Evolutionary conservation across 108 stramenopile species (phyloP).

Genomic region (Mediolabrus comicus): DNA sequence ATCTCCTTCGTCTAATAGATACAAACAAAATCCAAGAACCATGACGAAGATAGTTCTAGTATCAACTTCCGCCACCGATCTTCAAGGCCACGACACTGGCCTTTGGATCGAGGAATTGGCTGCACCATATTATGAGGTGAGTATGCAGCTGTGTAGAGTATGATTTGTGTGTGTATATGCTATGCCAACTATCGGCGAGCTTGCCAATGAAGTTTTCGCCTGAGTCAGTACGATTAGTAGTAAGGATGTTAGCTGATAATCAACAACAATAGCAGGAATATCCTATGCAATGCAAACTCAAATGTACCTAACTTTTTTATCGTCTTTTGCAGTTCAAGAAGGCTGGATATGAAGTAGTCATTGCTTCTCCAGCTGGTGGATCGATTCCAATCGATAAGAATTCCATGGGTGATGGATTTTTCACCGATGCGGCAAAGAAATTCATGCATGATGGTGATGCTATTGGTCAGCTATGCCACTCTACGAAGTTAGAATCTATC

Average conservation of each 20-base stretch:
- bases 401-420: constrained; percentile 50
- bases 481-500: constrained; percentile 48
- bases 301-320: no score
- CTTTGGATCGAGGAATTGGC: constrained; percentile 85
- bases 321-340: constrained; percentile 47
- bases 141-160: neutral
- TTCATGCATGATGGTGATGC: constrained; percentile 76
- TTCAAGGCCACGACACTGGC: constrained; percentile 52
- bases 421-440: constrained; percentile 63
- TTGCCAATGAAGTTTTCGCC: no score
- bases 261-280: no score
- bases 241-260: no score
- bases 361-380: constrained; percentile 66
- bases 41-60: constrained; percentile 34
- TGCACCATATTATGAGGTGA: constrained; percentile 60
- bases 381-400: constrained; percentile 68
- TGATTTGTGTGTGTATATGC: neutral
- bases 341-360: constrained; percentile 58
- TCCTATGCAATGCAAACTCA: no score
- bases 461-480: constrained; percentile 54
- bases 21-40: no score
- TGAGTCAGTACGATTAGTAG: no score
- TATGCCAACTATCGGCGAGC: no score
- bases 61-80: constrained; percentile 27
- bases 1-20: no score